Percentiles rank a stretch among this genome's conserved stretches.
phyloP scores from a whole-genome alignment of 2,329 filamentous ascomycete genomes.

The Xylariomycetidae sp. region DNA sequence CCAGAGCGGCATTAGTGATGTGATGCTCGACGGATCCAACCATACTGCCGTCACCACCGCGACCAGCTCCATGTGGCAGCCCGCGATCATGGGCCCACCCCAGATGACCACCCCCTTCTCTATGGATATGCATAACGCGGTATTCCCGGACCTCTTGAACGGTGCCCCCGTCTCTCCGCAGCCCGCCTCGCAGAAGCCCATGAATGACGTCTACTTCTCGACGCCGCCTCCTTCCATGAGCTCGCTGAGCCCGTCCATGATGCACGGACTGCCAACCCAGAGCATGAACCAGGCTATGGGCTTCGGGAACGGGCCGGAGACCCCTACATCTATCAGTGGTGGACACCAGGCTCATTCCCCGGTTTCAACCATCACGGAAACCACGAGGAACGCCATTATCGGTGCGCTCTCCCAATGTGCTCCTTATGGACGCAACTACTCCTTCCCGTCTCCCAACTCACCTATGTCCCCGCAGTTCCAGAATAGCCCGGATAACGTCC shows the following conservation, averaged over 20 bases:
- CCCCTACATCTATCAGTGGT: slow-evolving; percentile 66
- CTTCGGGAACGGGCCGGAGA: slow-evolving; percentile 63
- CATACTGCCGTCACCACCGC: slow-evolving; percentile 50
- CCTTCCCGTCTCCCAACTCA: slow-evolving; percentile 51
- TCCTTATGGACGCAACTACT: slow-evolving; percentile 60
- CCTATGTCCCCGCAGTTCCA: slow-evolving; percentile 50
- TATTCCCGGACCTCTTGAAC: slow-evolving; percentile 73
- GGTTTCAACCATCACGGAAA: slow-evolving; percentile 61
- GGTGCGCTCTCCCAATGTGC: slow-evolving; percentile 54
- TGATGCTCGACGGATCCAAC: slow-evolving; percentile 80
- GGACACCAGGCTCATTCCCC: slow-evolving; percentile 55
- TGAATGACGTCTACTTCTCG: slow-evolving; percentile 72
- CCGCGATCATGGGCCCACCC: slow-evolving; percentile 64
- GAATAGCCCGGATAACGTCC: slow-evolving; percentile 42
- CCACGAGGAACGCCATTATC: slow-evolving; percentile 58
- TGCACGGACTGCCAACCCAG: slow-evolving; percentile 59
- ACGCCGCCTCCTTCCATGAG: slow-evolving; percentile 71
- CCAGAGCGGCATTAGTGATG: slow-evolving; percentile 85
- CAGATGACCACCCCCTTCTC: slow-evolving; percentile 66
- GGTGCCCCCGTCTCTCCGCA: slow-evolving; percentile 74
- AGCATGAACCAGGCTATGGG: slow-evolving; percentile 63
- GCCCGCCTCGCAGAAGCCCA: slow-evolving; percentile 64
- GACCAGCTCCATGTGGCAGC: slow-evolving; percentile 63
- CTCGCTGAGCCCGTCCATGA: slow-evolving; percentile 66
- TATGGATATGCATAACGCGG: slow-evolving; percentile 67